Base-by-base conservation (phyloP, 179 eudicot species). In the Camellia oleifera region DNA sequence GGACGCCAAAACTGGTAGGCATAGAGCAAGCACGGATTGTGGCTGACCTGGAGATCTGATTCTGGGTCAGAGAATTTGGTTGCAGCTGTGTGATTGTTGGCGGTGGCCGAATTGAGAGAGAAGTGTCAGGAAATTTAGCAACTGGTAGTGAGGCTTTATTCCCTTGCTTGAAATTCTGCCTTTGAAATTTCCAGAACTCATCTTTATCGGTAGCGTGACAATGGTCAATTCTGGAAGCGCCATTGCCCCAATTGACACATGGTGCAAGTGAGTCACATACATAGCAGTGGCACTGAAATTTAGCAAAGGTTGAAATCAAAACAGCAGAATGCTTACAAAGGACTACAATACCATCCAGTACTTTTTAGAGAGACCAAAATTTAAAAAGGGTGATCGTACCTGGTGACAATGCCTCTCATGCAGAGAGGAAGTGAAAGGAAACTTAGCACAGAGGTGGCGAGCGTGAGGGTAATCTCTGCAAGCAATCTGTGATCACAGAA, bases 401-500 rank as follows among this genome's bases (percentile, higher is more conserved):
- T 85, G 88, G 48, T 83, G 72, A 74, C 99, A 96, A 10, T 88
- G 84, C 65, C 72, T 88, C 78, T 86, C 90, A 85, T 91, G 97
- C 40, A 86, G 82, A 44, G 95, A 88, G 69, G 95, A 88, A 73
- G 77, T 84, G 72, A 96, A 94, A 18, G 88, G 95, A 82, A 88
- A 92, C 73, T 87, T 90, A 20, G 84, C 97, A 87, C 99, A 96
- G 23, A 89, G 95, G 85, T 94, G 97, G 23, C 99, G 92, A 7
- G 99, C 53, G 82, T 96, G 99, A 83, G 99, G 98, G 80, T 88
- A 94, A 86, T 96, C 99, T 84, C 98, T 90, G 83, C 98, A 96
- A 62, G 99, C 97, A 81, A 92, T 90, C 99, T 96, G 87, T 78
- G 84, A 83, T 40, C 74, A 60, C 62, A 75, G 14, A 64, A 32